Evolutionary conservation across 768 basidiomycete genomes (phyloP).

Genomic region (Hirschioporus abietinus): DNA sequence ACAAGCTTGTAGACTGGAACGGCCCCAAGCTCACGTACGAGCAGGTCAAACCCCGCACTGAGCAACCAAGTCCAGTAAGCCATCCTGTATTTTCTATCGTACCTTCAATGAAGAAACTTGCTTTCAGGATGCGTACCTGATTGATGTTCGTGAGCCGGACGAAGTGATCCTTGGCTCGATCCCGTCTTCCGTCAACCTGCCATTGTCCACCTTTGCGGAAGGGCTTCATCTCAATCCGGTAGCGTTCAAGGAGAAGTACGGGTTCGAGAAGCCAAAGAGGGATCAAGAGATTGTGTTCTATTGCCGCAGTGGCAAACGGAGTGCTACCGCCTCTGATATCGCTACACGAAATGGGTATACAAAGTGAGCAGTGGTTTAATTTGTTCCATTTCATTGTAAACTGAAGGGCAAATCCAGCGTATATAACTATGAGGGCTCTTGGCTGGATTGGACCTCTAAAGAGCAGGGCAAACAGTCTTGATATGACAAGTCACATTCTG

Average conservation of each 20-base stretch:
- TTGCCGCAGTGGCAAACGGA: constrained; percentile 85
- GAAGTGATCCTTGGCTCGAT: constrained; percentile 91
- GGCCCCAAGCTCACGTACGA: constrained; percentile 70
- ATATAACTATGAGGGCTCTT: constrained; percentile 80
- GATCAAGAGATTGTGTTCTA: constrained; percentile 82
- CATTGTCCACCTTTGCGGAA: constrained; percentile 69
- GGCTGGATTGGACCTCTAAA: constrained; percentile 76
- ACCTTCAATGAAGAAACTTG: constrained; percentile 6
- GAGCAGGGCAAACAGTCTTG: constrained; percentile 33
- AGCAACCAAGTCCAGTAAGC: constrained; percentile 64
- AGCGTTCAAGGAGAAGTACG: constrained; percentile 56
- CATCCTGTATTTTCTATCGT: constrained; percentile 11
- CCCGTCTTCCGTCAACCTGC: constrained; percentile 87
- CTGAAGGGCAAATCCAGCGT: constrained; percentile 22
- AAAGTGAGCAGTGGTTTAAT: constrained; percentile 46
- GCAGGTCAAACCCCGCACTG: constrained; percentile 72
- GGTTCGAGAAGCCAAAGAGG: constrained; percentile 68
- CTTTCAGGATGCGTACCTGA: constrained; percentile 58
- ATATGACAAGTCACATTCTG: background rate
- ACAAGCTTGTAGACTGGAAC: constrained; percentile 59
- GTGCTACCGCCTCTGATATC: constrained; percentile 74
- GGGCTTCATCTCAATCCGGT: constrained; percentile 54
- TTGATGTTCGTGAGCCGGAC: constrained; percentile 91
- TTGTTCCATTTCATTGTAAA: background rate
- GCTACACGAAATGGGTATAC: constrained; percentile 77